Conservation (phyloP, 495 filamentous ascomycete genomes). For the Pyrenula massariospora region DNA sequence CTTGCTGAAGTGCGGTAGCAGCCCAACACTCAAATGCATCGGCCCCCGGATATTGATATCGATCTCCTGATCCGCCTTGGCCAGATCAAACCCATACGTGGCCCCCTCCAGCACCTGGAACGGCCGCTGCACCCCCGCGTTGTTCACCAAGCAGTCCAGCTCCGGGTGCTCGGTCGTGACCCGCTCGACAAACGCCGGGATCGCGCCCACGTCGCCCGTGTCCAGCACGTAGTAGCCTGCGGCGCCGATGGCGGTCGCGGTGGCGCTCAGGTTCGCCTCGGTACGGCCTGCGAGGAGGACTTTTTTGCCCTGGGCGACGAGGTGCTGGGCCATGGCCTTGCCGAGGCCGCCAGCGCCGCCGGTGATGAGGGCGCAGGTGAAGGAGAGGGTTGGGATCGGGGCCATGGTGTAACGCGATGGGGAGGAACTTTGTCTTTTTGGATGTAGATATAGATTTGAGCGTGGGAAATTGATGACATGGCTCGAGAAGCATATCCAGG, state of each 20-base stretch:
- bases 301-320: slow-evolving; percentile 28
- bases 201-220: slow-evolving; percentile 19
- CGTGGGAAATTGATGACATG: too few species aligned
- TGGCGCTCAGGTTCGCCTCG: slow-evolving; percentile 24
- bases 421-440: too few species aligned
- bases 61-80: slow-evolving; percentile 34
- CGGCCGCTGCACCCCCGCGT: slow-evolving; percentile 18
- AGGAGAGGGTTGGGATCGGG: slow-evolving; percentile 6
- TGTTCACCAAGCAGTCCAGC: slow-evolving; percentile 32
- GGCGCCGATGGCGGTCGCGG: slow-evolving; percentile 23
- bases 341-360: slow-evolving; percentile 38
- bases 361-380: slow-evolving; percentile 28
- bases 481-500: too few species aligned
- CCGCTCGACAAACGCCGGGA: slow-evolving; percentile 23
- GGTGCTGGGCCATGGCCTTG: slow-evolving; percentile 24
- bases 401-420: too few species aligned
- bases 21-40: slow-evolving; percentile 29
- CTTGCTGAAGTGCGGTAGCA: slow-evolving; percentile 30
- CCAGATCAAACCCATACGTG: slow-evolving; percentile 9
- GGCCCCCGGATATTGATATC: slow-evolving; percentile 37
- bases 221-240: slow-evolving; percentile 31
- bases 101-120: slow-evolving; percentile 7
- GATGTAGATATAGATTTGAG: too few species aligned
- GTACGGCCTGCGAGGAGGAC: slow-evolving; percentile 31
- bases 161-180: slow-evolving; percentile 28